Conservation (phyloP, 2,329 filamentous ascomycete species). For the Hirsutella minnesotensis region DNA sequence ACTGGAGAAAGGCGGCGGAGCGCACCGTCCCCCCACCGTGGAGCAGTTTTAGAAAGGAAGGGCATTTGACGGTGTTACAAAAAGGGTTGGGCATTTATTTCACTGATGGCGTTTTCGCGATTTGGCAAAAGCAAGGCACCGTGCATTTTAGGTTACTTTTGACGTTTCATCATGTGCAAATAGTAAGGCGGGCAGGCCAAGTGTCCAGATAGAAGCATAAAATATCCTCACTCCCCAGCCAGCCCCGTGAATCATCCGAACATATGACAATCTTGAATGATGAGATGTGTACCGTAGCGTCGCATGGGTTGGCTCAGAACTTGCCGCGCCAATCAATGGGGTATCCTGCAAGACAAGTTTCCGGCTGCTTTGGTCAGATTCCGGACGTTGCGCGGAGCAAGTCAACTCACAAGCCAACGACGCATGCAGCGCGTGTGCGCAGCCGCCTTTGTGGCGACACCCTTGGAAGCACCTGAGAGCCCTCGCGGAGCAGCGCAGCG, state of each 20-base stretch:
- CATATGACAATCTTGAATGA: not conserved
- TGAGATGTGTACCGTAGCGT: not conserved
- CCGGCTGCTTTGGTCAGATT: constrained; percentile 16
- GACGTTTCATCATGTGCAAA: not conserved
- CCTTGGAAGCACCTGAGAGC: not conserved
- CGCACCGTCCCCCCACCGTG: not conserved
- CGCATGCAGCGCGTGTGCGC: not conserved
- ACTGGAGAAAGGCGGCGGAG: not conserved
- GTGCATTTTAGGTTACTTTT: not conserved
- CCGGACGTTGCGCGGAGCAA: constrained; percentile 14
- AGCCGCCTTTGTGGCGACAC: too few relatives aligned
- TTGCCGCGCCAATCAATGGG: constrained; percentile 1
- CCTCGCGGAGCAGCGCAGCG: too few relatives aligned
- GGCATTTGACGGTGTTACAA: constrained; percentile 26
- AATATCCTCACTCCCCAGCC: not conserved
- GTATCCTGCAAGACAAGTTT: constrained; percentile 1
- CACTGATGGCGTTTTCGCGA: constrained; percentile 16
- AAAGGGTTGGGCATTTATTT: constrained; percentile 18
- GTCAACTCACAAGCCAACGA: constrained; percentile 18
- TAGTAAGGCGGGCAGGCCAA: not conserved
- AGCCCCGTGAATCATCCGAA: not conserved
- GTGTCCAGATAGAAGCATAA: not conserved
- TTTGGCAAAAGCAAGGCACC: not conserved
- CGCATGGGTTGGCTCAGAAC: not conserved
- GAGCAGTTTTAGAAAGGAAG: constrained; percentile 8